Evolutionary conservation across 179 eudicot species (phyloP).

Genomic region (Spergularia azorica): DNA sequence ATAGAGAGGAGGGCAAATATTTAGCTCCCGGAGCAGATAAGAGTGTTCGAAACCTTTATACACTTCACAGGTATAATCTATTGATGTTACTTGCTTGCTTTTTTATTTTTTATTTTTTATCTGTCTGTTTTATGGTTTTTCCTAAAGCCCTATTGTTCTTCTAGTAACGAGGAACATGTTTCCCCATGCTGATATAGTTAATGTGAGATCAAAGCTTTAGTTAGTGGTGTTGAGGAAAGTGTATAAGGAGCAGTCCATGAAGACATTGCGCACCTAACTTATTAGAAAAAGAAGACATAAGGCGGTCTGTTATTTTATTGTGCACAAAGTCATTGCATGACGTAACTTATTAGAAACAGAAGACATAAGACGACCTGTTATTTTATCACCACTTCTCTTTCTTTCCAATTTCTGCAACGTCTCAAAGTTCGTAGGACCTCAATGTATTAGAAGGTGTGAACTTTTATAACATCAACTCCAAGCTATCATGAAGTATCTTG

Average conservation of each 20-base stretch:
- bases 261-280: not conserved
- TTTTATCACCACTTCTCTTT: no score
- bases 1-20: constrained; percentile 77
- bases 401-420: no score
- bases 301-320: no score
- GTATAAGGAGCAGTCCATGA: not conserved
- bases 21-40: constrained; percentile 72
- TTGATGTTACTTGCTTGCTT: not conserved
- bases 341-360: no score
- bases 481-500: no score
- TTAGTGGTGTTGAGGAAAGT: not conserved
- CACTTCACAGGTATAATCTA: constrained; percentile 70
- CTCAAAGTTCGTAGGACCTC: no score
- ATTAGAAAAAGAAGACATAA: no score
- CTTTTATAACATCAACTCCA: no score
- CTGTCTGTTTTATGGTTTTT: not conserved
- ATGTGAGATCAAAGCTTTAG: constrained; percentile 2
- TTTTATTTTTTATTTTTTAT: not conserved
- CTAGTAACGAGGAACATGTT: not conserved
- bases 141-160: not conserved
- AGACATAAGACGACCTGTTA: no score
- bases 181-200: not conserved
- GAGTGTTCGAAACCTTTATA: constrained; percentile 73
- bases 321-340: no score
- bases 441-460: no score